Conservation (phyloP, 352 stramenopile species). For the Phytophthora europaea region DNA sequence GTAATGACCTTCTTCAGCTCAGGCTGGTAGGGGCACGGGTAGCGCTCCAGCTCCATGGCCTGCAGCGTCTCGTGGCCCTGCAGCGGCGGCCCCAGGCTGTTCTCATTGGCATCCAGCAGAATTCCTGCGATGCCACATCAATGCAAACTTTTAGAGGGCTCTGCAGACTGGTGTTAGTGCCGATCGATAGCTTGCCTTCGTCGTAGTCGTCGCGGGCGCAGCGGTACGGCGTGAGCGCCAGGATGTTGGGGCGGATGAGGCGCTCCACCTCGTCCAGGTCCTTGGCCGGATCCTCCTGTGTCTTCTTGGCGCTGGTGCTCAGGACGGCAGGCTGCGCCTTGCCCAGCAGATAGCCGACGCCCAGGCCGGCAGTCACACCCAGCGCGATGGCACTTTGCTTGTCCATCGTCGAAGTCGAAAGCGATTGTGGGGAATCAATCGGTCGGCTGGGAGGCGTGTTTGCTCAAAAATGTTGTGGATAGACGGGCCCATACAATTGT, state of each 20-base stretch:
- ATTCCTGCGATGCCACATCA: conserved; percentile 71
- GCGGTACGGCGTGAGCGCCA: conserved; percentile 96
- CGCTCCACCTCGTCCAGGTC: conserved; percentile 75
- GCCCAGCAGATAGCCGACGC: conserved; percentile 75
- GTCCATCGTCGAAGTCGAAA: conserved; percentile 58
- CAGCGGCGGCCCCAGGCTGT: conserved; percentile 94
- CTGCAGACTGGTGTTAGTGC: not conserved
- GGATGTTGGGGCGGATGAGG: conserved; percentile 98
- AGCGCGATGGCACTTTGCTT: conserved; percentile 74
- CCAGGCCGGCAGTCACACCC: conserved; percentile 68
- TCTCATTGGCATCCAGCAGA: conserved; percentile 99
- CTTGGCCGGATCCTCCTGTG: not conserved
- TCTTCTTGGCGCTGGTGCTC: conserved; percentile 5
- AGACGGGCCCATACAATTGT: conserved; percentile 22
- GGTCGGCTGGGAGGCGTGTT: conserved; percentile 27
- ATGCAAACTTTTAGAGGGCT: not conserved
- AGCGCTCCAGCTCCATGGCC: conserved; percentile 92
- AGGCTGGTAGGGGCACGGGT: conserved; percentile 96
- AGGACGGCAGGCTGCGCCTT: conserved; percentile 48
- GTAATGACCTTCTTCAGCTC: conserved; percentile 94
- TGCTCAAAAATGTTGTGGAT: conserved; percentile 34
- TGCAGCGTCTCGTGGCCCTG: conserved; percentile 77
- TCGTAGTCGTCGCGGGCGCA: conserved; percentile 98
- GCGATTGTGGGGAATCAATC: conserved; percentile 9
- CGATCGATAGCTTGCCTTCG: conserved; percentile 45